A percentile compares a stretch with the other conserved stretches of the same genome.
phyloP scores from a whole-genome alignment of 306 rosid species.

The Prinsepia uniflora region DNA sequence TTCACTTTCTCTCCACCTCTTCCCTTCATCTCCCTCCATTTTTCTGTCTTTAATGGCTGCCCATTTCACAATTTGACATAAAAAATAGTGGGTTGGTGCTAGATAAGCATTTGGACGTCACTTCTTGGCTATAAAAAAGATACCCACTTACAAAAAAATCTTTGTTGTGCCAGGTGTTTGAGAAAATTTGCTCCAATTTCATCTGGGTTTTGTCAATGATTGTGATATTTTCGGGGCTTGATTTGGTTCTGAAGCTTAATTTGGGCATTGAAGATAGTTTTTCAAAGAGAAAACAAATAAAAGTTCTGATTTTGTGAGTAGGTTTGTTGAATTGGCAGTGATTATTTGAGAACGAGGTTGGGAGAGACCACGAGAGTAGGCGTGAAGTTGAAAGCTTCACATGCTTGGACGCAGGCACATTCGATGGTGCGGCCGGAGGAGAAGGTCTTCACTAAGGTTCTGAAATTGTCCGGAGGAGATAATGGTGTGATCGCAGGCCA shows the following conservation, averaged over 20 bases:
- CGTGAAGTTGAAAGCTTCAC: slow-evolving; percentile 44
- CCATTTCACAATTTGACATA: slow-evolving; percentile 37
- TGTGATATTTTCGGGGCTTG: not conserved
- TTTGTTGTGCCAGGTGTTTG: slow-evolving; percentile 26
- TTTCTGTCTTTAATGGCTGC: slow-evolving; percentile 68
- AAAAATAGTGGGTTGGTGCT: slow-evolving; percentile 61
- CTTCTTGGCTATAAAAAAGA: slow-evolving; percentile 50
- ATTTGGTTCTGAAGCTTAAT: not conserved
- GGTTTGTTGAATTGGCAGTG: slow-evolving; percentile 9
- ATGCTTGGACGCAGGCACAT: slow-evolving; percentile 47
- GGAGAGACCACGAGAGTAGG: slow-evolving; percentile 53
- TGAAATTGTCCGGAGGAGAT: too few species aligned
- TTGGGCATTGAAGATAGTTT: not conserved
- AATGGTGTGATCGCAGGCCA: too few species aligned
- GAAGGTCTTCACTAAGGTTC: slow-evolving; percentile 30
- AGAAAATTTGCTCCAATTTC: slow-evolving; percentile 26
- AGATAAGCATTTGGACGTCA: slow-evolving; percentile 33
- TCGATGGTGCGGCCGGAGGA: slow-evolving; percentile 91
- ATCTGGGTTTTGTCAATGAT: slow-evolving; percentile 19
- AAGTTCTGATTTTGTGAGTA: not conserved
- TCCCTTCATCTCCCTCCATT: slow-evolving; percentile 30
- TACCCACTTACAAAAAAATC: slow-evolving; percentile 37
- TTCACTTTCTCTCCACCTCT: slow-evolving; percentile 29
- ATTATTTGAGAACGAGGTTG: slow-evolving; percentile 52
- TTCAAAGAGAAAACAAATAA: not conserved